Evolutionary conservation across 2,329 filamentous ascomycete species (phyloP).

Genomic region (Curvularia lunata): DNA sequence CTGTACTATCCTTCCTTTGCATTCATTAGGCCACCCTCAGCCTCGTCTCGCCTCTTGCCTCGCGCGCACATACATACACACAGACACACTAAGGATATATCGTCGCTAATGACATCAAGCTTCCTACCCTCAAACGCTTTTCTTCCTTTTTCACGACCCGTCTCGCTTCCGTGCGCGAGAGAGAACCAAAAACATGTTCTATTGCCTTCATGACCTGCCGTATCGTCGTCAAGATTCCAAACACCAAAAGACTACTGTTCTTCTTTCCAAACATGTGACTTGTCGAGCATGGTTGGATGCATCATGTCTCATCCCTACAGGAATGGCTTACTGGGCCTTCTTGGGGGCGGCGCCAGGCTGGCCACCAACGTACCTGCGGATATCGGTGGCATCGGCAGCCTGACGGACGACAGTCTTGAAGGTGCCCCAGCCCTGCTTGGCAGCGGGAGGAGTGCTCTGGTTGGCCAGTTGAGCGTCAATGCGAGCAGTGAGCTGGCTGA

Average conservation of each 20-base stretch:
- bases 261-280: slow-evolving; percentile 14
- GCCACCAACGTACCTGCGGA: slow-evolving; percentile 72
- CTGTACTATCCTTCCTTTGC: not conserved
- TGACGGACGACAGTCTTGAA: slow-evolving; percentile 76
- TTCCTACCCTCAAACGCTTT: slow-evolving; percentile 3
- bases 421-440: slow-evolving; percentile 78
- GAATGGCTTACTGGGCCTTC: slow-evolving; percentile 62
- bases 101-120: slow-evolving; percentile 14
- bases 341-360: slow-evolving; percentile 62
- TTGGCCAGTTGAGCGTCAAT: slow-evolving; percentile 83
- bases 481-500: slow-evolving; percentile 73
- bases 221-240: slow-evolving; percentile 31
- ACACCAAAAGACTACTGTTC: slow-evolving; percentile 16
- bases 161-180: slow-evolving; percentile 4
- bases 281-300: slow-evolving; percentile 11
- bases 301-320: not conserved
- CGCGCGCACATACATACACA: not conserved
- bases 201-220: slow-evolving; percentile 27
- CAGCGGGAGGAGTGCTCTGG: slow-evolving; percentile 82
- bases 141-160: not conserved
- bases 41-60: not conserved
- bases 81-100: slow-evolving; percentile 11
- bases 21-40: too few species aligned
- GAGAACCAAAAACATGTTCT: slow-evolving; percentile 10
- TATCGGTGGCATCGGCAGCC: slow-evolving; percentile 79